Evolutionary conservation across 768 basidiomycete genomes (phyloP).

Genomic region (Austroboletus festivus): DNA sequence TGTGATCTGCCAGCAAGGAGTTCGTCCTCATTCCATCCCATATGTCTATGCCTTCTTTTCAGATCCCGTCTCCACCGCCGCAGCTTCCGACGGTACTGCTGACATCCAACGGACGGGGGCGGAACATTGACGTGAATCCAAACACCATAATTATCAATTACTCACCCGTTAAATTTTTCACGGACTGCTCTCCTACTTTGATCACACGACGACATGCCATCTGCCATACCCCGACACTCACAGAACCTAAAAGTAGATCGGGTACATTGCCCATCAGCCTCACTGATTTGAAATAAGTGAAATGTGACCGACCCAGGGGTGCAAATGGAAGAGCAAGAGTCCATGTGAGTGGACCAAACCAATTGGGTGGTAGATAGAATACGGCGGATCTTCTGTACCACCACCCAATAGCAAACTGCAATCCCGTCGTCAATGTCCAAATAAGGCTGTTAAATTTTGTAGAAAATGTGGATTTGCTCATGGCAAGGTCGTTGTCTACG

Average conservation of each 20-base stretch:
- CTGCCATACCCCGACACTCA: conserved; percentile 93
- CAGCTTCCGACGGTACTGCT: conserved; percentile 24
- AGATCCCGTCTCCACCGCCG: conserved; percentile 9
- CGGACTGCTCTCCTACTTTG: conserved; percentile 66
- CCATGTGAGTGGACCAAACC: conserved; percentile 90
- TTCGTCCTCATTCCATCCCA: neutral
- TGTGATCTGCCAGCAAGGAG: conserved; percentile 2
- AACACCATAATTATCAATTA: conserved; percentile 3
- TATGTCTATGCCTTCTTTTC: conserved; percentile 20
- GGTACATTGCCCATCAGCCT: neutral
- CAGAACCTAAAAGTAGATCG: conserved; percentile 60
- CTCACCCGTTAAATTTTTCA: conserved; percentile 58
- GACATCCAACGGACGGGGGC: neutral
- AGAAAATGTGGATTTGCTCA: conserved; percentile 59
- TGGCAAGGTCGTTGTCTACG: conserved; percentile 70
- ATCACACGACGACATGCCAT: conserved; percentile 91
- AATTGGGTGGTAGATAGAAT: conserved; percentile 87
- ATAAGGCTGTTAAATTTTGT: conserved; percentile 68
- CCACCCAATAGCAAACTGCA: conserved; percentile 83
- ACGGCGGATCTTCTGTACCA: conserved; percentile 89
- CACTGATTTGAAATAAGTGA: neutral
- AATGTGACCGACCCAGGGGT: conserved; percentile 61
- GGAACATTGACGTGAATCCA: neutral
- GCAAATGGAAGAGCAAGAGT: conserved; percentile 89
- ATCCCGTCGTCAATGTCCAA: conserved; percentile 85